Percentiles rank a stretch among this genome's conserved stretches.
These are phyloP conservation scores for Poa pratensis DNA, from an alignment of 176 grass and related monocot species.

Conservation along the genomic window DNA sequence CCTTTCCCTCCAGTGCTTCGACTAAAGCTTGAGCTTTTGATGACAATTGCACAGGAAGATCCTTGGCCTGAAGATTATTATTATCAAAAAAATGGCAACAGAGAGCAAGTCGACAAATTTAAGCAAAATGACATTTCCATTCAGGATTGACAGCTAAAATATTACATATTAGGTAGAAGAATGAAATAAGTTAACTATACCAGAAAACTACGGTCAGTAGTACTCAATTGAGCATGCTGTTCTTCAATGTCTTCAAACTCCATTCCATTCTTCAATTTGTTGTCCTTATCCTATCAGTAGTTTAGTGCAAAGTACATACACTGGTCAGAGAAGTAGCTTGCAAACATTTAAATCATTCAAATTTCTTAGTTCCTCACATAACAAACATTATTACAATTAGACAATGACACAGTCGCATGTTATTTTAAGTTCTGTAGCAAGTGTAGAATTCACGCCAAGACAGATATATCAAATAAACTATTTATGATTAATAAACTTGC, in stretches of 20 bases:
- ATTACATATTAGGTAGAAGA: constrained; percentile 15
- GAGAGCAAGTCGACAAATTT: constrained; percentile 24
- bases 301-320: constrained; percentile 36
- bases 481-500: constrained; percentile 11
- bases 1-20: constrained; percentile 92
- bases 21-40: constrained; percentile 70
- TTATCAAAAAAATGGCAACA: background rate
- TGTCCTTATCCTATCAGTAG: constrained; percentile 71
- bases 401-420: constrained; percentile 20
- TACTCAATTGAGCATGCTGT: constrained; percentile 52
- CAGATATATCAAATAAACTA: constrained; percentile 4
- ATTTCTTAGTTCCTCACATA: constrained; percentile 31
- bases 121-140: constrained; percentile 40
- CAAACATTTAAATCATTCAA: constrained; percentile 29
- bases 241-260: constrained; percentile 66
- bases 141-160: constrained; percentile 2
- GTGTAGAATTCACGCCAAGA: background rate
- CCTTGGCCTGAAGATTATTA: constrained; percentile 69
- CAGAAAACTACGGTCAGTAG: constrained; percentile 76
- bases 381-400: background rate
- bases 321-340: constrained; percentile 26
- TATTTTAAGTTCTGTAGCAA: constrained; percentile 9
- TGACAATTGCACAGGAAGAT: constrained; percentile 68
- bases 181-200: constrained; percentile 44
- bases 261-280: constrained; percentile 90